A percentile compares a stretch with the other conserved stretches of the same genome.
Evolutionary conservation across 805 yeast species (phyloP).

Genomic region (Deakozyma indianensis): DNA sequence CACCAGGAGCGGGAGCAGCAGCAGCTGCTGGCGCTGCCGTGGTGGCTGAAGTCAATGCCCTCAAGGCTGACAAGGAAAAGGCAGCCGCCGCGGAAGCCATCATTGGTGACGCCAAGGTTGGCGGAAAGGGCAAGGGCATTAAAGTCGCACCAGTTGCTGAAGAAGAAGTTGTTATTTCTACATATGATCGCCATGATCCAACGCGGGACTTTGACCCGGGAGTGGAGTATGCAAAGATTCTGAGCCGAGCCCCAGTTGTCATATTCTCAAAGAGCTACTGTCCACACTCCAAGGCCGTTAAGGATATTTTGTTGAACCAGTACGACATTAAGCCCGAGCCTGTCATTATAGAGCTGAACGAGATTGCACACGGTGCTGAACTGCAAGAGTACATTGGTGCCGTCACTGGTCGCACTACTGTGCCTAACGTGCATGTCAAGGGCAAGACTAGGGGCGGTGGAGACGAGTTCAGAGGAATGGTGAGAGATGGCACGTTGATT

Average conservation of each 20-base stretch:
- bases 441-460: slow-evolving; percentile 75
- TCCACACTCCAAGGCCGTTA: slow-evolving; percentile 65
- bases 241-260: slow-evolving; percentile 17
- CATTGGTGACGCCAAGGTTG: too few species aligned
- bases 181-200: neutral
- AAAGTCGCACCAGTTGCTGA: neutral
- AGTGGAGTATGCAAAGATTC: neutral
- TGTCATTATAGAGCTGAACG: slow-evolving; percentile 65
- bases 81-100: neutral
- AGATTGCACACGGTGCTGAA: slow-evolving; percentile 58
- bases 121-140: neutral
- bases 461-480: slow-evolving; percentile 35
- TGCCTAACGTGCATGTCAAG: slow-evolving; percentile 75
- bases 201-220: neutral
- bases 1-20: neutral
- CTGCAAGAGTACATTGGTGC: slow-evolving; percentile 59
- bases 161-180: neutral
- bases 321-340: slow-evolving; percentile 65
- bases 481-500: neutral
- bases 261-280: slow-evolving; percentile 43
- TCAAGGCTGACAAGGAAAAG: neutral
- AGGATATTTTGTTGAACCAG: slow-evolving; percentile 44
- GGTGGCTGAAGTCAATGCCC: neutral
- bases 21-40: neutral
- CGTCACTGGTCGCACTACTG: slow-evolving; percentile 68